Evolutionary conservation across 179 eudicot species (phyloP).

Genomic region (Beta macrorhiza): DNA sequence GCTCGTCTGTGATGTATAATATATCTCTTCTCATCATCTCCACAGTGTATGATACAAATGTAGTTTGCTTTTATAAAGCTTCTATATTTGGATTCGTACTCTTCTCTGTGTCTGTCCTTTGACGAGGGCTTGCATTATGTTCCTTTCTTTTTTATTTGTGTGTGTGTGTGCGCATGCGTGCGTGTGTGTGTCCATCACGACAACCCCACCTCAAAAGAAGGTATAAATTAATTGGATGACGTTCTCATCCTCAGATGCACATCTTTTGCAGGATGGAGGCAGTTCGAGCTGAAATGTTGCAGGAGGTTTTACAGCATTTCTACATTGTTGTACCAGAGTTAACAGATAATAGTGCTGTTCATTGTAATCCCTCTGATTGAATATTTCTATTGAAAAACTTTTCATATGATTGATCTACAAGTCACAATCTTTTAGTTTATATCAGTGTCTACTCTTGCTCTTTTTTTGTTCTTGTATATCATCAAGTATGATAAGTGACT

Average conservation of each 20-base stretch:
- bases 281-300: constrained; percentile 23
- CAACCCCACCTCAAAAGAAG: not conserved
- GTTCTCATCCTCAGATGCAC: not conserved
- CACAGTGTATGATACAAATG: too few relatives aligned
- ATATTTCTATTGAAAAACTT: not conserved
- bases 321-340: not conserved
- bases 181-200: too few relatives aligned
- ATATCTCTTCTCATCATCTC: too few relatives aligned
- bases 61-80: not conserved
- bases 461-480: not conserved
- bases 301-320: constrained; percentile 9
- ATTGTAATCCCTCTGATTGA: not conserved
- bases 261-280: constrained; percentile 27
- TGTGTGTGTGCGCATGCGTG: too few relatives aligned
- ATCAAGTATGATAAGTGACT: not conserved
- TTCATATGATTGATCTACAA: constrained; percentile 1
- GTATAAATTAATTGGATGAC: not conserved
- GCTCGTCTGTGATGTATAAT: too few relatives aligned
- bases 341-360: not conserved
- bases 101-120: not conserved
- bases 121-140: not conserved
- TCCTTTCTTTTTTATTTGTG: too few relatives aligned
- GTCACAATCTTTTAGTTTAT: not conserved
- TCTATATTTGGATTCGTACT: not conserved
- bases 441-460: not conserved